These are phyloP conservation scores for Spizellomyces punctatus DNA, from an alignment of 192 early-diverging fungal species.

Conservation along the genomic window DNA sequence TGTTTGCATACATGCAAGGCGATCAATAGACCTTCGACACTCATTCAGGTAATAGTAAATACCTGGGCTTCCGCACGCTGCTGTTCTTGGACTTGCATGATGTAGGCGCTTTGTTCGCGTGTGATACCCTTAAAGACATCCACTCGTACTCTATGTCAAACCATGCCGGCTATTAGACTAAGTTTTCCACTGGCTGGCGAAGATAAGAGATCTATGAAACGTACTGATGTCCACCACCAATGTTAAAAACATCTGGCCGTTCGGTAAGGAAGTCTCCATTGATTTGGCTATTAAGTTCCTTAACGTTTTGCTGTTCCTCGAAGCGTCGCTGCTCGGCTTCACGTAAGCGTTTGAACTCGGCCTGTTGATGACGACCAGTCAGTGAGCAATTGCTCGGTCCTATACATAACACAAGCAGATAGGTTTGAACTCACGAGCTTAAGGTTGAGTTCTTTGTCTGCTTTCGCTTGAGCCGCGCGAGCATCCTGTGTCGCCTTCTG, in stretches of 20 bases:
- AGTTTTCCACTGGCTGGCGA: too few relatives aligned
- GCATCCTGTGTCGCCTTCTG: conserved; percentile 41
- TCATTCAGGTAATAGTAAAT: neutral
- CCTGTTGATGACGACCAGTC: conserved; percentile 20
- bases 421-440: conserved; percentile 35
- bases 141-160: conserved; percentile 46
- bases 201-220: neutral
- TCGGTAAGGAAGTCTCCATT: conserved; percentile 58
- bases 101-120: conserved; percentile 42
- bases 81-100: conserved; percentile 44
- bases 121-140: conserved; percentile 65
- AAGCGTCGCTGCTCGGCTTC: conserved; percentile 33
- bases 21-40: neutral
- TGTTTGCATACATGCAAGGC: conserved; percentile 10
- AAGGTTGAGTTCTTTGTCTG: conserved; percentile 47
- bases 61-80: conserved; percentile 55
- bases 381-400: neutral
- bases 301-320: conserved; percentile 43
- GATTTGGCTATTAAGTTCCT: conserved; percentile 47
- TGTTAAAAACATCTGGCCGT: conserved; percentile 52
- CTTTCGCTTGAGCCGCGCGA: conserved; percentile 30
- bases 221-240: conserved; percentile 55
- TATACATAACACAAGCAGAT: neutral
- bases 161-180: neutral
- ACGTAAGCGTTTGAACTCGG: conserved; percentile 41